Evolutionary conservation across 208 protist genomes (phyloP), one percentile per base, ranked within the genome.

Genomic region (Crithidia brevicula): DNA sequence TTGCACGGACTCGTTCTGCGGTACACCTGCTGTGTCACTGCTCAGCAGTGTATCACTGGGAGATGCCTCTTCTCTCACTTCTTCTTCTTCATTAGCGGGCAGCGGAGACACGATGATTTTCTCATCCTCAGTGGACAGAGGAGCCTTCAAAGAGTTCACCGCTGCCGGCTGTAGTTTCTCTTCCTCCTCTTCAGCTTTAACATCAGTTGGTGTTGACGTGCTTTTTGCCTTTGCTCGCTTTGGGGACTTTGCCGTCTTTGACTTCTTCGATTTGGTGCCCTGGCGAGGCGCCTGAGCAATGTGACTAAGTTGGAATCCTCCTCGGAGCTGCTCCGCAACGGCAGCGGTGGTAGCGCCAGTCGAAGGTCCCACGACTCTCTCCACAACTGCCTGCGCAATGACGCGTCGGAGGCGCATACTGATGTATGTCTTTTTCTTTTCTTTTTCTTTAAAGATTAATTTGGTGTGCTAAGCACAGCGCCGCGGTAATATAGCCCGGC

Each of bases 381-480:
- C 36, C 9, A 56, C 30, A 3, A 31, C 62, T 2, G 23, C 53
- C 4, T 31, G 46, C 33, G 52, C 69, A 11, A 75, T 43, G 5
- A 42, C 45, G 27, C 69, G 69, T 13, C 33, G 54, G 30, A 58
- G 31, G 6, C 69, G 60, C 69, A 74, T 74, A 23, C 18, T 1
- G 31, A 23, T 6, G 15, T 22, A 25, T 34, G 20, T 13, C 15
- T 59, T 36, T 31, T 15, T 42, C 43, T 20, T 59, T 18, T 36
- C 20, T 43, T 18, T 10, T 22, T 13, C 10, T 13, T 13, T 18
- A 30, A 22, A 40, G 20, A 45, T 23, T 9, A 5, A 5, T 6
- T 9, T 40, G 15, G 15, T 16, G 36, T 13, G 36, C 15, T 7
- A 40, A 40, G n/a, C n/a, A n/a, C n/a, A n/a, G n/a, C n/a, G n/a